Conservation (phyloP, 2,329 filamentous ascomycete species). For the Trichophyton benhamiae region DNA sequence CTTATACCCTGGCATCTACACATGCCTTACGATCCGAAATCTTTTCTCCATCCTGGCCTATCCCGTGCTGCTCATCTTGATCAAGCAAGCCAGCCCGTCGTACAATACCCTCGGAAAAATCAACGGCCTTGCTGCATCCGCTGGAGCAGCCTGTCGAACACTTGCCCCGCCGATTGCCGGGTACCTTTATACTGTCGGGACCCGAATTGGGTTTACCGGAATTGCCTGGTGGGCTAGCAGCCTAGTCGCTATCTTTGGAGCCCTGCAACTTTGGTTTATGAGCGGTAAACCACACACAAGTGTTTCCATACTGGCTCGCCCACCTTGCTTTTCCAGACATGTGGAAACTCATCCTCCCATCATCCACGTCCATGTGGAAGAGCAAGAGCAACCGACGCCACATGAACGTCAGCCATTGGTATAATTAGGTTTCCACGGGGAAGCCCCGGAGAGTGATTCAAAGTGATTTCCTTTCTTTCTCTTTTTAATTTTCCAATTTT, state of each 20-base stretch:
- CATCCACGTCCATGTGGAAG: conserved; percentile 11
- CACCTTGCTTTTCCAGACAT: conserved; percentile 8
- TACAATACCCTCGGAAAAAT: conserved; percentile 54
- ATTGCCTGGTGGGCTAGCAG: conserved; percentile 51
- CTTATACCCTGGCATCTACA: conserved; percentile 51
- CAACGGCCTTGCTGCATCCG: conserved; percentile 60
- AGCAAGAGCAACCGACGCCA: not conserved
- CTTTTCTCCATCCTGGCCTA: conserved; percentile 57
- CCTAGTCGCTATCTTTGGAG: conserved; percentile 44
- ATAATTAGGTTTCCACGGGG: not conserved
- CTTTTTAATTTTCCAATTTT: not conserved
- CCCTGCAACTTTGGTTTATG: conserved; percentile 45
- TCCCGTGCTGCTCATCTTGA: conserved; percentile 55
- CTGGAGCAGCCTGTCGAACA: conserved; percentile 58
- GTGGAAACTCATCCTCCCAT: not conserved
- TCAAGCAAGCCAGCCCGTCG: conserved; percentile 58
- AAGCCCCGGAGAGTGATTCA: too few species aligned
- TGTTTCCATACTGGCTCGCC: conserved; percentile 23
- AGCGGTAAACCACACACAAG: conserved; percentile 36
- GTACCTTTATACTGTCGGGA: conserved; percentile 52
- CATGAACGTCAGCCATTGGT: not conserved
- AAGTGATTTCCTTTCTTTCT: not conserved
- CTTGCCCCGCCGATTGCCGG: conserved; percentile 57
- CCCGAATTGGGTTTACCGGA: conserved; percentile 45
- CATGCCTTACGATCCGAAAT: conserved; percentile 53